Conservation (phyloP, 495 filamentous ascomycete genomes). For the Aspergillus coremiiformis region DNA sequence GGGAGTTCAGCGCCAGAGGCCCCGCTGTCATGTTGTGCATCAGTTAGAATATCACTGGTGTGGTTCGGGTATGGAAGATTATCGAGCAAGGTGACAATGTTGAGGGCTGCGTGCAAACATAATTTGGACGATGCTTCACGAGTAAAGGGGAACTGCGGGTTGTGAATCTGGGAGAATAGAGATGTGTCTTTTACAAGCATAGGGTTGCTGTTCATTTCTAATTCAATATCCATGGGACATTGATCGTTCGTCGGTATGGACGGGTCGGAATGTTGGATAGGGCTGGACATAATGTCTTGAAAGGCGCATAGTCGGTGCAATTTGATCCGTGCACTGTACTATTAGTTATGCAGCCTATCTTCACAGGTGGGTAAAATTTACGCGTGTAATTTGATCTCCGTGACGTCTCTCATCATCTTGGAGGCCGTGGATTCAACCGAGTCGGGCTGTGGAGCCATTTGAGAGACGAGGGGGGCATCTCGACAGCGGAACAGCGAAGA, state of each 20-base stretch:
- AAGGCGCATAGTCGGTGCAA: conserved; percentile 45
- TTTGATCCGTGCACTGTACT: conserved; percentile 40
- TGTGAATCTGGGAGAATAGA: not conserved
- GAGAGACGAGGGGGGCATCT: not conserved
- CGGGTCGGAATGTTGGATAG: not conserved
- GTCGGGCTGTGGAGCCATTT: conserved; percentile 1
- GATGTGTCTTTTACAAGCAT: not conserved
- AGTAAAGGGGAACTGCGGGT: conserved; percentile 29
- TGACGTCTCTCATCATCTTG: conserved; percentile 34
- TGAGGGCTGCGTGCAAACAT: conserved; percentile 37
- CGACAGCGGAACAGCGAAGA: conserved; percentile 8
- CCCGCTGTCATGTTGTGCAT: conserved; percentile 5
- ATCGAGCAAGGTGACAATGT: conserved; percentile 34
- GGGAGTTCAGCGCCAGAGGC: conserved; percentile 18
- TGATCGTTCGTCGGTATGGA: not conserved
- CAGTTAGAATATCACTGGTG: conserved; percentile 3
- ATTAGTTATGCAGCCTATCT: not conserved
- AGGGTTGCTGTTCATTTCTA: not conserved
- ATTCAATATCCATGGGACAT: not conserved
- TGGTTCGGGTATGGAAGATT: conserved; percentile 30
- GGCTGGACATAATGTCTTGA: conserved; percentile 24
- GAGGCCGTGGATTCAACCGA: conserved; percentile 25
- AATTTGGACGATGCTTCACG: conserved; percentile 37
- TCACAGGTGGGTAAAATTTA: conserved; percentile 7
- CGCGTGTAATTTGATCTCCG: conserved; percentile 45